These are phyloP conservation scores for Aquanectria penicillioides DNA, from an alignment of 2,329 filamentous ascomycete species.

Conservation along the genomic window DNA sequence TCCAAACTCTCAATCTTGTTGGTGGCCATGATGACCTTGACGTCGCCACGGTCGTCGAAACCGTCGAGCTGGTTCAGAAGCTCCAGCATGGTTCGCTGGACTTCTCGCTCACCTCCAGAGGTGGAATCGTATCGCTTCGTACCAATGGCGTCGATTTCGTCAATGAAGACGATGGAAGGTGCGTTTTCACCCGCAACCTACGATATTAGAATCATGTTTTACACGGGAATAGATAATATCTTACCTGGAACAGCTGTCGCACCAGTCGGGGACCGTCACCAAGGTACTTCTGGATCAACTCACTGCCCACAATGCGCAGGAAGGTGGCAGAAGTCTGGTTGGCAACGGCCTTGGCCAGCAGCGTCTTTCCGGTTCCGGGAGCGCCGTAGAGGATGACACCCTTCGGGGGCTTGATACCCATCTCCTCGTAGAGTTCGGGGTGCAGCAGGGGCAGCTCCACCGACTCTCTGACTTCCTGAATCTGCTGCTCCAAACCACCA, in stretches of 20 bases:
- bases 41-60: slow-evolving; percentile 97
- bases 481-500: slow-evolving; percentile 92
- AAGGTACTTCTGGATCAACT: slow-evolving; percentile 98
- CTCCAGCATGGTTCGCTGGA: slow-evolving; percentile 98
- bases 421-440: slow-evolving; percentile 98
- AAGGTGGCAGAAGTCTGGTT: slow-evolving; percentile 99
- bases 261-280: slow-evolving; percentile 95
- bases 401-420: slow-evolving; percentile 99
- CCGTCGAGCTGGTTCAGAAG: slow-evolving; percentile 98
- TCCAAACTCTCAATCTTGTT: slow-evolving; percentile 99
- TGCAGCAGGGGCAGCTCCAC: slow-evolving; percentile 95
- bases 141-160: slow-evolving; percentile 98
- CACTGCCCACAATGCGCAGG: slow-evolving; percentile 94
- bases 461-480: slow-evolving; percentile 97
- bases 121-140: slow-evolving; percentile 99
- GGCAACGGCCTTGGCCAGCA: slow-evolving; percentile 95
- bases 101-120: slow-evolving; percentile 95
- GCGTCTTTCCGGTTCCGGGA: slow-evolving; percentile 95
- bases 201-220: slow-evolving; percentile 28
- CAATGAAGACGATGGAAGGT: slow-evolving; percentile 97
- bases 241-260: slow-evolving; percentile 90
- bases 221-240: slow-evolving; percentile 18
- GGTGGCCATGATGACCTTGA: slow-evolving; percentile 99
- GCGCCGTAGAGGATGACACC: slow-evolving; percentile 99
- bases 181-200: slow-evolving; percentile 94